A percentile compares a stretch with the other conserved stretches of the same genome.
Conservation (phyloP, 164 flowering plant species). For the Dillenia turbinata region DNA sequence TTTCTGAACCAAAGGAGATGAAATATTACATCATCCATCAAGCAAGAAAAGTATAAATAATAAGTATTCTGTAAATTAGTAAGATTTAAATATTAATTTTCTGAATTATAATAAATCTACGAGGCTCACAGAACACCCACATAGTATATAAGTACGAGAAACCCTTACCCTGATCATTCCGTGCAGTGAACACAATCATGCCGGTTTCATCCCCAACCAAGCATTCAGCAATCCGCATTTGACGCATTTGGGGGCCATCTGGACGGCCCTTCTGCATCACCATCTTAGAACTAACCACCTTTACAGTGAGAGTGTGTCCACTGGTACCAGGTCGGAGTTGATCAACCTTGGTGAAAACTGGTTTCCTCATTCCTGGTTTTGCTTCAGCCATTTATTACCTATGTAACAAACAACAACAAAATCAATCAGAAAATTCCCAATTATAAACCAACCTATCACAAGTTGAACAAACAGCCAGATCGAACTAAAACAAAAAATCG, state of each 20-base stretch:
- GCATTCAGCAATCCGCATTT: conserved; percentile 56
- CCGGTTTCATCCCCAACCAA: conserved; percentile 66
- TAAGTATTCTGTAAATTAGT: no score
- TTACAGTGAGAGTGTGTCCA: conserved; percentile 49
- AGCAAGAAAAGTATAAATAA: no score
- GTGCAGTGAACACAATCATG: conserved; percentile 50
- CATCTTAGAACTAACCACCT: conserved; percentile 49
- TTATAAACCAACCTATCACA: background rate
- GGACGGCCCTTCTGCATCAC: conserved; percentile 50
- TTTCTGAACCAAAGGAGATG: no score
- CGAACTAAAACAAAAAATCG: background rate
- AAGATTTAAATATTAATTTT: no score
- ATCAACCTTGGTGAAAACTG: conserved; percentile 49
- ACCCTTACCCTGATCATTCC: conserved; percentile 59
- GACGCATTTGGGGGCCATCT: conserved; percentile 49
- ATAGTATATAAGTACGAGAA: background rate
- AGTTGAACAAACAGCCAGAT: background rate
- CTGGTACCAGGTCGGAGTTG: conserved; percentile 57
- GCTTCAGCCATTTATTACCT: conserved; percentile 42
- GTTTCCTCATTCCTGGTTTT: conserved; percentile 51
- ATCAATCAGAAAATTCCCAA: no score
- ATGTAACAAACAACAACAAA: no score
- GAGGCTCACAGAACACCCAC: no score
- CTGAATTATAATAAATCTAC: no score
- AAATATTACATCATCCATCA: no score